phyloP scores from a whole-genome alignment of 225 moss, liverwort and hornwort genomes.

The Asterella californica region DNA sequence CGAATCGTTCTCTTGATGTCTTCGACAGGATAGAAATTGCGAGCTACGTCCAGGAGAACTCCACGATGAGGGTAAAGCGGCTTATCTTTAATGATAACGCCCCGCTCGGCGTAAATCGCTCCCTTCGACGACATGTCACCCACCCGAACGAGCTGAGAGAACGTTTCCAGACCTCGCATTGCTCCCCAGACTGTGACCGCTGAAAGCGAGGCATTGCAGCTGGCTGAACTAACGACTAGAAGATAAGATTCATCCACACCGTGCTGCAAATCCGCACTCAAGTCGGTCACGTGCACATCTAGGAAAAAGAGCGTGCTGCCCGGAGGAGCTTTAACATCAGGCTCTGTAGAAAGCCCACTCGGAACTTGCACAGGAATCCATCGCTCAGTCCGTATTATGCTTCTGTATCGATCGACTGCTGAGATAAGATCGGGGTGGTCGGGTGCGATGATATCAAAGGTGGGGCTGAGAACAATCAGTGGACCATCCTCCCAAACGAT shows the following conservation, averaged over 20 bases:
- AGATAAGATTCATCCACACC: constrained; percentile 71
- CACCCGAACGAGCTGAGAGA: constrained; percentile 66
- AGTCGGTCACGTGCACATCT: constrained; percentile 42
- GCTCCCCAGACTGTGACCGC: constrained; percentile 75
- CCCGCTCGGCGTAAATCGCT: constrained; percentile 7
- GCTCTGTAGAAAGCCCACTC: too few relatives aligned
- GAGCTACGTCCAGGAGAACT: constrained; percentile 29
- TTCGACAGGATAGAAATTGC: constrained; percentile 30
- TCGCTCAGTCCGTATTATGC: constrained; percentile 49
- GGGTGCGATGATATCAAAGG: constrained; percentile 39
- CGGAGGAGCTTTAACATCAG: background rate
- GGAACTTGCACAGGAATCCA: constrained; percentile 51
- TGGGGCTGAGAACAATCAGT: constrained; percentile 41
- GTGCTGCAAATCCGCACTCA: constrained; percentile 52
- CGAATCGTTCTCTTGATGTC: constrained; percentile 32
- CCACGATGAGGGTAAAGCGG: constrained; percentile 34
- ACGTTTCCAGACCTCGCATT: constrained; percentile 76
- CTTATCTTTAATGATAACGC: constrained; percentile 14
- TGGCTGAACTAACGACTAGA: constrained; percentile 37
- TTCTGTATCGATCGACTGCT: constrained; percentile 44
- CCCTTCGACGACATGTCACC: background rate
- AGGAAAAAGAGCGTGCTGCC: constrained; percentile 21
- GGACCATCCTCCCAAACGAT: constrained; percentile 45
- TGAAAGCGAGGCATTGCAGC: constrained; percentile 6
- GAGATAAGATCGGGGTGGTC: constrained; percentile 29